Evolutionary conservation across 306 rosid species (phyloP), one percentile per base, ranked within the genome.

Genomic region (Cucurbita pepo): DNA sequence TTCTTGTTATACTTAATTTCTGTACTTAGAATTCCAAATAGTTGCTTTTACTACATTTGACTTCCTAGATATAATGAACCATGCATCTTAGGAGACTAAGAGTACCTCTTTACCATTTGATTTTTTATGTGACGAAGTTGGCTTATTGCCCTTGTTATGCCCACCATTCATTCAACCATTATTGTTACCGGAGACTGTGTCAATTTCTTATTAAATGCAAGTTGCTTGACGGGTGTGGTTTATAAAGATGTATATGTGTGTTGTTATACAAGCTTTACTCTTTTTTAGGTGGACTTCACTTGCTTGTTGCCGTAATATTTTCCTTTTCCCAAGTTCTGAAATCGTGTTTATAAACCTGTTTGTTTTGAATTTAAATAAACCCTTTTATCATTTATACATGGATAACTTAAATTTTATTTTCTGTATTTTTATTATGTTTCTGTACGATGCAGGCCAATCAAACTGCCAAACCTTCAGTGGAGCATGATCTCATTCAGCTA

Each of bases 401-500:
- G 21, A 47, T 11, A 47, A 41, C 25, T 45, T 66, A n/a, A 10
- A 54, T 48, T 70, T 57, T 36, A 61, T 77, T 14, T 2, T 52
- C 58, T 67, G 70, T 41, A 45, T 65, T 13, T 54, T 64, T 6
- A 1, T 25, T 19, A 14, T 11, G 44, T 75, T 76, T 71, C 41
- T 51, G 16, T 76, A 71, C 71, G 25, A 70, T 69, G 82, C 92
- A 90, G 98, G 87, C 73, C 77, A 78, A 51, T 57, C 88, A 72
- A 56, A 78, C 79, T 58, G 79, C 81, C 58, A 82, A 82, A 75
- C 65, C 88, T 44, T 73, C 84, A 56, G 71, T 65, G 8, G 90
- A 88, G 86, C 82, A 87, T 44, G 81, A 77, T 75, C 56, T 83
- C 71, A 82, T 87, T 85, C 85, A 88, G 86, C 85, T 82, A 78